Percentiles rank a stretch among this genome's conserved stretches.
These are phyloP conservation scores for Microcyclosporella mali DNA, from an alignment of 2,329 filamentous ascomycete genomes.

Conservation along the genomic window DNA sequence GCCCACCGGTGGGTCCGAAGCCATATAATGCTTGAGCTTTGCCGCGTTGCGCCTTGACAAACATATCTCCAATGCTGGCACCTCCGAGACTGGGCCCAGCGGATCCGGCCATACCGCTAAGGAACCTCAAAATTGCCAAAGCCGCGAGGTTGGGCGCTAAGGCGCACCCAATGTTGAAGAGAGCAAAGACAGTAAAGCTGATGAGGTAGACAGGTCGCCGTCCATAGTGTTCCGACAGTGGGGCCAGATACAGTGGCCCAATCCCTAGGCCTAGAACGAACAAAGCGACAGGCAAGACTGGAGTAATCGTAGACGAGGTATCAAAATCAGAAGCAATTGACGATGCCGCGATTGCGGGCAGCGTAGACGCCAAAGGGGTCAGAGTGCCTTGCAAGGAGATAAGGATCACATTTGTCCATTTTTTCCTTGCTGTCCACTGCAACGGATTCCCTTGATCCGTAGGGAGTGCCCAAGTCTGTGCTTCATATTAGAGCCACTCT, in stretches of 20 bases:
- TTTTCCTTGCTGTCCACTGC: neutral
- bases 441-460: neutral
- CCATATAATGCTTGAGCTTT: neutral
- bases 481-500: too few species aligned
- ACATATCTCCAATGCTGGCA: neutral
- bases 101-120: neutral
- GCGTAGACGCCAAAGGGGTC: too few species aligned
- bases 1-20: neutral
- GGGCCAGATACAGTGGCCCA: neutral
- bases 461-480: too few species aligned
- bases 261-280: neutral
- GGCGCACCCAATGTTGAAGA: neutral
- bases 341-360: too few species aligned
- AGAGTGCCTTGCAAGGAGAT: too few species aligned
- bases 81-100: neutral
- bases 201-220: neutral
- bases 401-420: neutral
- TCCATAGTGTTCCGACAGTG: neutral
- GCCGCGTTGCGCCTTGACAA: neutral
- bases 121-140: neutral
- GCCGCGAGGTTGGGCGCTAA: neutral
- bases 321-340: too few species aligned
- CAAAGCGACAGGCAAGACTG: too few species aligned
- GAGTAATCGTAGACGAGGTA: too few species aligned
- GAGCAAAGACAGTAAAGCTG: neutral